Conservation (phyloP, 1,139 yeast genomes). For the Candida gigantensis region DNA sequence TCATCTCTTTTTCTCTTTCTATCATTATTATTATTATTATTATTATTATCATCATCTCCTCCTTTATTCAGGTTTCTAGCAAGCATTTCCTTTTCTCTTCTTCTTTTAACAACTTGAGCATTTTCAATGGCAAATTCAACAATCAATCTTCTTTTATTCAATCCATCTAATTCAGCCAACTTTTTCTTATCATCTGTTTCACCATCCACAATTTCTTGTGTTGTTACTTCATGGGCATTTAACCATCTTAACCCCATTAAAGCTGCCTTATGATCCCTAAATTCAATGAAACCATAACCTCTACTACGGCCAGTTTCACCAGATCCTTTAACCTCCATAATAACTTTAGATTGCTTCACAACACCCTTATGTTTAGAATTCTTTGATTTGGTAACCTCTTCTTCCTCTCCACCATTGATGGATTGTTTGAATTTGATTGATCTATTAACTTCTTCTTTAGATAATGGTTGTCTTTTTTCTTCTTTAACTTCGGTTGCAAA, state of each 20-base stretch:
- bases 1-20: conserved; percentile 23
- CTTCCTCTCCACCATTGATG: conserved; percentile 37
- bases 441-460: conserved; percentile 84
- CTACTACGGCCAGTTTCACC: conserved; percentile 89
- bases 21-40: no score
- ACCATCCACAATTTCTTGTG: conserved; percentile 71
- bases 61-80: conserved; percentile 38
- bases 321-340: conserved; percentile 86
- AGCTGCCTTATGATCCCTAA: conserved; percentile 89
- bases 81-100: conserved; percentile 66
- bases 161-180: conserved; percentile 51
- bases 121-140: conserved; percentile 97
- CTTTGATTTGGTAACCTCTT: conserved; percentile 48
- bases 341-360: conserved; percentile 89
- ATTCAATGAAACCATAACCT: conserved; percentile 96
- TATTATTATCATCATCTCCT: no score
- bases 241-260: conserved; percentile 97
- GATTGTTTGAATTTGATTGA: conserved; percentile 66
- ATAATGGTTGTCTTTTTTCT: conserved; percentile 75
- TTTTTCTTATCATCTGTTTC: conserved; percentile 68
- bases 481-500: conserved; percentile 91
- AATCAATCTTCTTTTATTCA: conserved; percentile 72
- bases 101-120: conserved; percentile 88
- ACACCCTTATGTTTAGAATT: conserved; percentile 82
- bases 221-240: conserved; percentile 84